These are phyloP conservation scores for Staphylotrichum tortipilum DNA, from an alignment of 495 filamentous ascomycete genomes.

Conservation along the genomic window DNA sequence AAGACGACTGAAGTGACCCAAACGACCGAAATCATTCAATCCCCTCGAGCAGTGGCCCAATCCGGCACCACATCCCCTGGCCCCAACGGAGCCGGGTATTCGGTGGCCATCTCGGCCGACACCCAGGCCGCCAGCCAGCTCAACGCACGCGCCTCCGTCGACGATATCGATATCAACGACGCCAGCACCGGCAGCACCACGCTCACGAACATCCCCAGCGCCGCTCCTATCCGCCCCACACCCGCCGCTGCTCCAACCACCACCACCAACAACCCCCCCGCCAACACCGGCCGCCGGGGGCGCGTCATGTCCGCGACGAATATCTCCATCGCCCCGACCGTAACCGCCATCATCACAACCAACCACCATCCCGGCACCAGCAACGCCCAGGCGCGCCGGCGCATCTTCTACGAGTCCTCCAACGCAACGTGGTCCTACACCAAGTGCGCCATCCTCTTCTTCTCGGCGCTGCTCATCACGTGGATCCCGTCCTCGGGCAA, in stretches of 20 bases:
- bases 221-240: too few relatives aligned
- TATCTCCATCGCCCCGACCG: slow-evolving; percentile 4
- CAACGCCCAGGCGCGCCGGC: slow-evolving; percentile 12
- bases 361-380: background rate
- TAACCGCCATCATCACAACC: slow-evolving; percentile 1
- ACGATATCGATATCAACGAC: slow-evolving; percentile 14
- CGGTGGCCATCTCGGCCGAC: slow-evolving; percentile 40
- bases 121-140: slow-evolving; percentile 7
- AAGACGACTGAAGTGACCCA: slow-evolving; percentile 52
- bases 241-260: background rate
- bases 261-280: background rate
- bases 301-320: background rate
- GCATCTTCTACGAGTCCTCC: slow-evolving; percentile 29
- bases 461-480: slow-evolving; percentile 68
- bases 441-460: slow-evolving; percentile 81
- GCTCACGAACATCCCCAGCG: background rate
- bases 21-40: slow-evolving; percentile 32
- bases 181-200: background rate
- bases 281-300: background rate
- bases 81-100: slow-evolving; percentile 30
- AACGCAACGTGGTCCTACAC: slow-evolving; percentile 68
- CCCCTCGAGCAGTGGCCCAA: slow-evolving; percentile 17
- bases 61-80: slow-evolving; percentile 8
- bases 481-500: slow-evolving; percentile 83
- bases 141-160: slow-evolving; percentile 7